Base-by-base conservation (phyloP, 371 early-diverging fungal species). In the Rhizopus microsporus region DNA sequence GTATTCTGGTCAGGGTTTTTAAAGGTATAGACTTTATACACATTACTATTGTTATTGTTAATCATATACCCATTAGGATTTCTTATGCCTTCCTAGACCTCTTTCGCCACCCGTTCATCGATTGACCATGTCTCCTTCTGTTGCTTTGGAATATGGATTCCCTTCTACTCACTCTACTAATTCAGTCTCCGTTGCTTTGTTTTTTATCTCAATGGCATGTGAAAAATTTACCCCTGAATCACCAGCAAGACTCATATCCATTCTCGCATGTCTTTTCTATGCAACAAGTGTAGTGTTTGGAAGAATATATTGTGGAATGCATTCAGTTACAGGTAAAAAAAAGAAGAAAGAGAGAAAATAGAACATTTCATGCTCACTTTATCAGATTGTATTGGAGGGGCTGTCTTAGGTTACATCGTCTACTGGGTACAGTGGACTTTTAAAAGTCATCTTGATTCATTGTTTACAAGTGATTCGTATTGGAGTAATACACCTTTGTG, bases 101-200 rank as follows among this genome's bases (percentile, higher is more conserved):
- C 55, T 82, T 30, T 85, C 87, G 23, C 90, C 90, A 33, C 89
- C 89, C 9, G 83, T 89, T 37, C 78, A 81, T 51, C 82, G 89
- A 29, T 63, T 86, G 23, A 82, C 87, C 35, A 77, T 83, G 71
- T 83, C 85, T 9, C 73, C 72, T 39, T 78, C 83, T 9, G 81
- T 81, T 38, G 81, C 85, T 5, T 68, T 84, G 4, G 93, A 93
- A 65, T 93, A 88, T 66, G 93, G 93, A 30, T 89, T 90, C 60
- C 93, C 93, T 17, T 89, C 89, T 2, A 90, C 91, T 3, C 93
- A 93, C 50, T 81, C 90, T 0, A 80, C 87, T 46, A 89, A 89
- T 75, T 87, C 91, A 13, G 67, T 87, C 63, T 84, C 88, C 16
- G 81, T 90, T 9, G 85, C 89, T 1, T 67, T 87, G n/a, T 85